phyloP scores from a whole-genome alignment of 495 filamentous ascomycete genomes.

The Aspergillus carlsbadensis region DNA sequence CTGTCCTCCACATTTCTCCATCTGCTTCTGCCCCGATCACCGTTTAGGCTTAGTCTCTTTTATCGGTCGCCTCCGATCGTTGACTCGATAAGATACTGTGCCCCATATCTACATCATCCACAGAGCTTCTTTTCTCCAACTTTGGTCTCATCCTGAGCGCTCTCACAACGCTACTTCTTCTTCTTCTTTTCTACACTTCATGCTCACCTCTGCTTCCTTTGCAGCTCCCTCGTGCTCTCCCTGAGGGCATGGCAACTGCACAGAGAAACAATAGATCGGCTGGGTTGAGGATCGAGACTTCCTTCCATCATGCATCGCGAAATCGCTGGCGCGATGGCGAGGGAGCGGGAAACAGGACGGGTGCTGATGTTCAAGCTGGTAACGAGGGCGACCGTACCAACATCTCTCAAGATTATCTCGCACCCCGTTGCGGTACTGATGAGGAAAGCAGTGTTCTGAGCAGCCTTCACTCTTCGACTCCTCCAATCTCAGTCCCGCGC shows the following conservation, averaged over 20 bases:
- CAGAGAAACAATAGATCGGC: constrained; percentile 35
- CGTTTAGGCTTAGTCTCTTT: constrained; percentile 7
- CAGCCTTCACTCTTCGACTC: constrained; percentile 46
- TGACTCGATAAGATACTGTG: constrained; percentile 16
- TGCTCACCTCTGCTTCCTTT: constrained; percentile 15
- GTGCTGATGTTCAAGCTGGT: constrained; percentile 37
- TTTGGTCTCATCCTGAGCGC: neutral
- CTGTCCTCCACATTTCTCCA: neutral
- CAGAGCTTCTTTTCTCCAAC: neutral
- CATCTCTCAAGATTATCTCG: constrained; percentile 39
- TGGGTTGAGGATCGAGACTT: constrained; percentile 46
- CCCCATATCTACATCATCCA: constrained; percentile 1
- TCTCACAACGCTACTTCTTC: neutral
- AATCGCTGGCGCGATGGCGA: constrained; percentile 28
- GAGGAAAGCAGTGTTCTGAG: constrained; percentile 45
- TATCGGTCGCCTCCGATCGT: constrained; percentile 6
- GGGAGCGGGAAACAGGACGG: constrained; percentile 20
- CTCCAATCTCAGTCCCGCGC: constrained; percentile 48
- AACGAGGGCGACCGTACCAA: constrained; percentile 47
- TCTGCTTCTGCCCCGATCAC: neutral
- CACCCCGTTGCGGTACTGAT: constrained; percentile 46
- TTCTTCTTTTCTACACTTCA: constrained; percentile 7
- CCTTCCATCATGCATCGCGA: constrained; percentile 30
- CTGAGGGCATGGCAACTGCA: constrained; percentile 41
- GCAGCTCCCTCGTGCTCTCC: constrained; percentile 19